These are phyloP conservation scores for Cyphellophora europaea DNA, from an alignment of 2,329 filamentous ascomycete species.

Conservation along the genomic window DNA sequence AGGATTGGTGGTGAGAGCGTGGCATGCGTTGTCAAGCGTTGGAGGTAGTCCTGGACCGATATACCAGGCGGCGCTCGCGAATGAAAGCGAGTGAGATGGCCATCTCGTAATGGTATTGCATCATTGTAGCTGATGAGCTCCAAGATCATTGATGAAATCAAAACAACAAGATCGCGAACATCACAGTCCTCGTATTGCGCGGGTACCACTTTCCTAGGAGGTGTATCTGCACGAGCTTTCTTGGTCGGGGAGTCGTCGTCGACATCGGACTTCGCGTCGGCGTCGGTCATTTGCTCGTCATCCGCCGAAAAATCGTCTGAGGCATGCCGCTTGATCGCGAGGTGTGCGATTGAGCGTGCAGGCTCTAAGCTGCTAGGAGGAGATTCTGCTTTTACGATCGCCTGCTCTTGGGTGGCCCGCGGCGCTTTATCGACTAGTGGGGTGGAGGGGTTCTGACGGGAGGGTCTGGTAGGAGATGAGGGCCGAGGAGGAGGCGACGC, in stretches of 20 bases:
- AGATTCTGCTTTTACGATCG: too few species aligned
- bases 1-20: slow-evolving; percentile 86
- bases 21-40: slow-evolving; percentile 85
- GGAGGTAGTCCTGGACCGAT: slow-evolving; percentile 86
- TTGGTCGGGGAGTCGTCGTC: slow-evolving; percentile 24
- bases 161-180: slow-evolving; percentile 74
- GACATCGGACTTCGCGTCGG: neutral
- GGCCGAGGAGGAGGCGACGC: too few species aligned
- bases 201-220: slow-evolving; percentile 46
- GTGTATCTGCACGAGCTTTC: slow-evolving; percentile 34
- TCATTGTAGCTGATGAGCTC: slow-evolving; percentile 94
- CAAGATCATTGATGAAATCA: slow-evolving; percentile 91
- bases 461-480: too few species aligned
- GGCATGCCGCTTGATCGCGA: neutral
- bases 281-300: neutral
- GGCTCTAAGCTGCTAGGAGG: too few species aligned
- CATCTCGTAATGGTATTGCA: slow-evolving; percentile 70
- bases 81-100: slow-evolving; percentile 86
- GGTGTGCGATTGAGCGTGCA: neutral
- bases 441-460: too few species aligned
- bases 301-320: too few species aligned
- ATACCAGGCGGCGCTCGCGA: slow-evolving; percentile 85
- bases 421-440: too few species aligned
- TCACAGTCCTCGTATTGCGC: slow-evolving; percentile 71
- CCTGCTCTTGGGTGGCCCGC: too few species aligned